Conservation (phyloP, 371 early-diverging fungal genomes). For the Mortierella sp. region DNA sequence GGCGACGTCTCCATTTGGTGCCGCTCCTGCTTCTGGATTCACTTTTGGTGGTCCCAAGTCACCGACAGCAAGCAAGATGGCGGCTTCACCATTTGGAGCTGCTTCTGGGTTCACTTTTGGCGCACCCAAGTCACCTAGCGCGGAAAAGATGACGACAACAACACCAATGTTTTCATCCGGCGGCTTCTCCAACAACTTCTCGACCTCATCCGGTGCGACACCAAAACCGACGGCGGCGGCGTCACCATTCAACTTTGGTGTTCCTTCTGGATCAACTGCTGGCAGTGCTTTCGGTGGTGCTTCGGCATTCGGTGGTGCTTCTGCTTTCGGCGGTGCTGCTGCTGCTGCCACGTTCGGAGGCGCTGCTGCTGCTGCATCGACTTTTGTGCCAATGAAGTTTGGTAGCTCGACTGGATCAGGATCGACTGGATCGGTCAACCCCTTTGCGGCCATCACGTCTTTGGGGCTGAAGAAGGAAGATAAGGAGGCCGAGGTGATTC, state of each 20-base stretch:
- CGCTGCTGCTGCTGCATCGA: not conserved
- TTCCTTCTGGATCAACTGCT: not conserved
- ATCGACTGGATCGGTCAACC: not conserved
- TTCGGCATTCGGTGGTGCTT: not conserved
- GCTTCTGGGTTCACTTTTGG: not conserved
- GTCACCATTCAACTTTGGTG: conserved; percentile 27
- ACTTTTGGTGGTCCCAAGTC: conserved; percentile 3
- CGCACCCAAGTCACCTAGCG: not conserved
- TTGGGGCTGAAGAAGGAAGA: not conserved
- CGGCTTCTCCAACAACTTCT: not conserved
- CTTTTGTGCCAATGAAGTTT: not conserved
- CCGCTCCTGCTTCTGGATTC: not conserved
- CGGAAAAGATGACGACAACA: not conserved
- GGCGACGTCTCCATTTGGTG: not conserved
- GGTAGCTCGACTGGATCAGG: not conserved
- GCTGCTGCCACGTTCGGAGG: not conserved
- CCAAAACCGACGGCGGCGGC: not conserved
- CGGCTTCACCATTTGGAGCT: not conserved
- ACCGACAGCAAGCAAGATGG: not conserved
- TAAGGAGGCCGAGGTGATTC: not conserved
- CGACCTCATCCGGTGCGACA: not conserved
- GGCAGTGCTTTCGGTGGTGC: too few species aligned
- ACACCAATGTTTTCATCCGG: not conserved
- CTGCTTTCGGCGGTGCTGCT: not conserved
- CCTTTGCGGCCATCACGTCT: conserved; percentile 10